These are phyloP conservation scores for Mrakia blollopis DNA, from an alignment of 768 basidiomycete species.

Conservation along the genomic window DNA sequence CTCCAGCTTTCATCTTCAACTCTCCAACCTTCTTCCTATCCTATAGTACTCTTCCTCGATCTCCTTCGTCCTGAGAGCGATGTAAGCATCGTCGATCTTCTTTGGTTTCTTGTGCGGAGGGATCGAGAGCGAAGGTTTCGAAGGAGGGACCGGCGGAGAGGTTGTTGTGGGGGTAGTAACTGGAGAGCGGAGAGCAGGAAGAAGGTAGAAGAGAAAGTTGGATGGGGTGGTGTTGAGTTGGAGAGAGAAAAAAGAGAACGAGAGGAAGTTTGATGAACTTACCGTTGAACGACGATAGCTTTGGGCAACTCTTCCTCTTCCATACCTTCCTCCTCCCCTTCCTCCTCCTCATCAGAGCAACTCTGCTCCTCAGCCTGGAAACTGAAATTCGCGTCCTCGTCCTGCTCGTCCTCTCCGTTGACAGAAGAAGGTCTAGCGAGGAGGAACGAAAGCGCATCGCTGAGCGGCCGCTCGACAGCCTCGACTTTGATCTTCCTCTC, in stretches of 20 bases:
- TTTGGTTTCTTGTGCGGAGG: neutral
- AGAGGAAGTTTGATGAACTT: neutral
- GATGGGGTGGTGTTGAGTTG: neutral
- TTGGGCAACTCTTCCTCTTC: neutral
- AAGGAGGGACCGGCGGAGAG: neutral
- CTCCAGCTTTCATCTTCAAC: neutral
- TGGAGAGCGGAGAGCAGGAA: neutral
- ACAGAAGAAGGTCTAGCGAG: neutral
- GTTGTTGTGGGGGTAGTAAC: neutral
- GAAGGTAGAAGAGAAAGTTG: neutral
- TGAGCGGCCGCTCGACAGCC: neutral
- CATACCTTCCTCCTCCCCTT: neutral
- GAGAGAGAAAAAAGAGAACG: neutral
- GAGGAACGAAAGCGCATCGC: neutral
- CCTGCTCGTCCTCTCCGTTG: neutral
- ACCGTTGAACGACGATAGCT: neutral
- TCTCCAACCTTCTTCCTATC: neutral
- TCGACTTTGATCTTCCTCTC: neutral
- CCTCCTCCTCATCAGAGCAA: neutral
- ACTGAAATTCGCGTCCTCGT: neutral
- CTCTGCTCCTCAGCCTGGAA: neutral
- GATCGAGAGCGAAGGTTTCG: neutral
- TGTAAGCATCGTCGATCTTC: neutral
- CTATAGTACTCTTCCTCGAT: slow-evolving; percentile 13
- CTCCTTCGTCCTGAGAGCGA: neutral